phyloP scores from a whole-genome alignment of 2,329 filamentous ascomycete genomes.

The Verticillium longisporum region DNA sequence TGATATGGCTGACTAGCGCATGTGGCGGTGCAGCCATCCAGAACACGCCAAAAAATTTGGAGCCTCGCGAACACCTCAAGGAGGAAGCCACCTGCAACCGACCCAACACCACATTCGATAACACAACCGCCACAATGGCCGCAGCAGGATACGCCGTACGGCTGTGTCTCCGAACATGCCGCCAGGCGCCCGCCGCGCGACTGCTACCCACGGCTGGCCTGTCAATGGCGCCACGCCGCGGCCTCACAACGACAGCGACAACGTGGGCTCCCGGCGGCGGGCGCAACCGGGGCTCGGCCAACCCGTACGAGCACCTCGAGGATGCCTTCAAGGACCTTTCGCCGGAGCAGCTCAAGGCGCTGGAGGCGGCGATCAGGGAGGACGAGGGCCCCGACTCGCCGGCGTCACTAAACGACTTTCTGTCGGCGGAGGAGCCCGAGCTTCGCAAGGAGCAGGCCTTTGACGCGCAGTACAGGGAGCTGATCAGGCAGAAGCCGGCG shows the following conservation, averaged over 20 bases:
- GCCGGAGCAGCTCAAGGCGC: constrained; percentile 10
- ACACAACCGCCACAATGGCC: constrained; percentile 22
- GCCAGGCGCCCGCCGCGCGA: constrained; percentile 15
- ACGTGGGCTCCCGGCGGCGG: constrained; percentile 14
- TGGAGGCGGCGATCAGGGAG: constrained; percentile 22
- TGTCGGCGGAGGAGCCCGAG: constrained; percentile 5
- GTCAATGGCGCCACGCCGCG: constrained; percentile 13
- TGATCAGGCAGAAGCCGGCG: constrained; percentile 16
- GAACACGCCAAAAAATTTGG: background rate
- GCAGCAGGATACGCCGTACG: constrained; percentile 29
- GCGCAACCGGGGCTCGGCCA: constrained; percentile 10
- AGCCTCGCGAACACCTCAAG: background rate
- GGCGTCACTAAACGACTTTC: constrained; percentile 5
- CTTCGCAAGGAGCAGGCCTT: constrained; percentile 4
- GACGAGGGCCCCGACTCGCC: constrained; percentile 17
- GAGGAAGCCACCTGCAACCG: background rate
- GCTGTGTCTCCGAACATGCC: constrained; percentile 25
- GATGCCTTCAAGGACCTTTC: constrained; percentile 8
- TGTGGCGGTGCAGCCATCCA: background rate
- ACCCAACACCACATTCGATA: background rate
- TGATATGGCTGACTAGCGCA: background rate
- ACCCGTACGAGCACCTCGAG: constrained; percentile 4
- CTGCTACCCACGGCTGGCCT: constrained; percentile 1
- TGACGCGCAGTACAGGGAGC: constrained; percentile 12
- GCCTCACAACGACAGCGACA: constrained; percentile 20